A percentile compares a stretch with the other conserved stretches of the same genome.
These are phyloP conservation scores for Hyphodiscus sp. DNA, from an alignment of 2,329 filamentous ascomycete species.

Conservation along the genomic window DNA sequence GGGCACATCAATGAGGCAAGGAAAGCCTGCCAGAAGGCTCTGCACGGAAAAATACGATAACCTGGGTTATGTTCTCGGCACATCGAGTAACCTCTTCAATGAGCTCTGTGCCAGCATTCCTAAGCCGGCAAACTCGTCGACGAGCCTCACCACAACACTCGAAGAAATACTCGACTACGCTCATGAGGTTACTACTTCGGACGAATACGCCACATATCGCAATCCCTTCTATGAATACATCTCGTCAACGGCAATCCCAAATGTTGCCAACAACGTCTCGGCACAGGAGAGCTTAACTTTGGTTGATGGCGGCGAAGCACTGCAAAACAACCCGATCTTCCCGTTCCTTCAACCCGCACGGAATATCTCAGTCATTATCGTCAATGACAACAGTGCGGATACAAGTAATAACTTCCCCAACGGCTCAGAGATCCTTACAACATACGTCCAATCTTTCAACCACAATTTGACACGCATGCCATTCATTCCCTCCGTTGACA, in stretches of 20 bases:
- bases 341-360: conserved; percentile 38
- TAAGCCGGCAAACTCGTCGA: conserved; percentile 11
- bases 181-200: conserved; percentile 27
- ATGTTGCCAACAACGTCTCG: conserved; percentile 35
- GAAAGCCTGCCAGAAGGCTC: conserved; percentile 32
- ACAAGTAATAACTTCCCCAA: conserved; percentile 34
- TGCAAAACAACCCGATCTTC: conserved; percentile 42
- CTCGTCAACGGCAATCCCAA: conserved; percentile 23
- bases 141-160: conserved; percentile 17
- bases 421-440: conserved; percentile 34
- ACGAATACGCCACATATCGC: conserved; percentile 42
- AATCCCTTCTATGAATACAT: conserved; percentile 53
- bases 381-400: conserved; percentile 40
- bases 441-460: conserved; percentile 18
- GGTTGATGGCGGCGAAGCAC: conserved; percentile 39
- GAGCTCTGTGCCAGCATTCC: conserved; percentile 12
- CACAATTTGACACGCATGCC: conserved; percentile 35
- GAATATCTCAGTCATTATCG: conserved; percentile 36
- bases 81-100: conserved; percentile 37
- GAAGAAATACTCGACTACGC: conserved; percentile 27
- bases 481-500: conserved; percentile 32
- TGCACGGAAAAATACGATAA: conserved; percentile 43
- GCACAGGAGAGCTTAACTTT: conserved; percentile 32
- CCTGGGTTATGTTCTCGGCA: conserved; percentile 40
- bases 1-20: conserved; percentile 50